Evolutionary conservation across 164 flowering plant species (phyloP), one percentile per base, ranked within the genome.

Genomic region (Hamamelis virginiana): DNA sequence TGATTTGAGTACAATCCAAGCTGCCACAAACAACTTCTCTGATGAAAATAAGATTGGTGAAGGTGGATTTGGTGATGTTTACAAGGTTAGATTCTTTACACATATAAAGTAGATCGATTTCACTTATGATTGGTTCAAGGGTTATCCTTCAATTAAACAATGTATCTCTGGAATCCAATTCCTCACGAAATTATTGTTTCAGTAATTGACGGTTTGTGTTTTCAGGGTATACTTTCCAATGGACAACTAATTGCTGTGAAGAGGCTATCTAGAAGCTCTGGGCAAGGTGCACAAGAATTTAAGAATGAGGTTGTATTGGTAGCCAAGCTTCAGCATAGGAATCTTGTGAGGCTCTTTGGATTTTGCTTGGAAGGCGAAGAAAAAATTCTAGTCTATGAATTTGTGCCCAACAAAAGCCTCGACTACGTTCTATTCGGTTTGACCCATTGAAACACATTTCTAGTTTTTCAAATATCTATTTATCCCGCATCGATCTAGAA

Each of bases 61-160:
- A 73, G 86, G 88, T 50, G 88, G 86, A 45, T 81, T 85, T 78
- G 86, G 86, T 41, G 59, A 18, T 8, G 88, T 84, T 26, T 84
- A 75, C 67, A 84, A 80, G 83, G 87, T 81, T 75, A 27, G 0
- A 28, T 33, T 6, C 41, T 33, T 33, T 33, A 2, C 41, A 33
- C n/a, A n/a, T n/a, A n/a, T 33, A 2, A 33, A 33, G 41, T 2
- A 33, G 41, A 33, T 33, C n/a, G n/a, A n/a, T n/a, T n/a, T n/a
- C n/a, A n/a, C n/a, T n/a, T n/a, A n/a, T n/a, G n/a, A n/a, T n/a
- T n/a, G 6, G 41, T 33, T 33, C 41, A 33, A 33, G 4, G 6
- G 41, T 2, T 33, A 33, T 33, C 41, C 41, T 33, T 6, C n/a
- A n/a, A n/a, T n/a, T 33, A 33, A 33, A 33, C 41, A 33, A 33